Percentiles rank a stretch among this genome's conserved stretches.
These are phyloP conservation scores for Xylaria sp. DNA, from an alignment of 2,329 filamentous ascomycete species.

Conservation along the genomic window DNA sequence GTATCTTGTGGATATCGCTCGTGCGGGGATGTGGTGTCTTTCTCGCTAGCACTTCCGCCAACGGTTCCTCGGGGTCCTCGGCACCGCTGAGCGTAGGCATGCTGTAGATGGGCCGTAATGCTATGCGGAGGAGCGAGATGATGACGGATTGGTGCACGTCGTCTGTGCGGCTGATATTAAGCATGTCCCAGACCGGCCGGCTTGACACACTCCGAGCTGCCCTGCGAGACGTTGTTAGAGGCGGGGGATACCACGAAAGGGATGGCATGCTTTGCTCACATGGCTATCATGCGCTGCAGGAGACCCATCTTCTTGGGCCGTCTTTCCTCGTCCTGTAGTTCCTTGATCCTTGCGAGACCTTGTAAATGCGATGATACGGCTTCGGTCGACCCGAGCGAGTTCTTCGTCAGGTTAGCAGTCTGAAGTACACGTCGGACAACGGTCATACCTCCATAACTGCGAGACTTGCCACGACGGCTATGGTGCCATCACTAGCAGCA, in stretches of 20 bases:
- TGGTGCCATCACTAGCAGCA: slow-evolving; percentile 49
- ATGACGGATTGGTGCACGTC: slow-evolving; percentile 52
- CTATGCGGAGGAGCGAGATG: slow-evolving; percentile 52
- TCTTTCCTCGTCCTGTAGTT: slow-evolving; percentile 39
- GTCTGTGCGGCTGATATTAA: slow-evolving; percentile 46
- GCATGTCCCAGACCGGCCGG: slow-evolving; percentile 46
- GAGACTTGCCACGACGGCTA: slow-evolving; percentile 51
- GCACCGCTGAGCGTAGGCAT: slow-evolving; percentile 36
- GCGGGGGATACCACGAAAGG: neutral
- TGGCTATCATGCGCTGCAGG: slow-evolving; percentile 51
- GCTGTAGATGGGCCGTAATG: slow-evolving; percentile 48
- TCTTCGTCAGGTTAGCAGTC: slow-evolving; percentile 38
- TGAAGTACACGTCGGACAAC: neutral
- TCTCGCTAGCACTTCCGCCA: slow-evolving; percentile 38
- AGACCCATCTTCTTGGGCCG: slow-evolving; percentile 42
- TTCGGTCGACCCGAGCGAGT: slow-evolving; percentile 50
- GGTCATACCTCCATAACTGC: slow-evolving; percentile 50
- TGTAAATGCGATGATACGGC: slow-evolving; percentile 51
- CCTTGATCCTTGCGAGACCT: slow-evolving; percentile 46
- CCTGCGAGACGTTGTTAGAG: slow-evolving; percentile 40
- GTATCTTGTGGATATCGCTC: slow-evolving; percentile 16
- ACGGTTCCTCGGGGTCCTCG: slow-evolving; percentile 34
- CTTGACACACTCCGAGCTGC: slow-evolving; percentile 48
- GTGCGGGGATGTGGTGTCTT: slow-evolving; percentile 33
- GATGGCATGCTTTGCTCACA: slow-evolving; percentile 39